Evolutionary conservation across 805 yeast genomes (phyloP), one percentile per base, ranked within the genome.

Genomic region (Metschnikowia proteae): DNA sequence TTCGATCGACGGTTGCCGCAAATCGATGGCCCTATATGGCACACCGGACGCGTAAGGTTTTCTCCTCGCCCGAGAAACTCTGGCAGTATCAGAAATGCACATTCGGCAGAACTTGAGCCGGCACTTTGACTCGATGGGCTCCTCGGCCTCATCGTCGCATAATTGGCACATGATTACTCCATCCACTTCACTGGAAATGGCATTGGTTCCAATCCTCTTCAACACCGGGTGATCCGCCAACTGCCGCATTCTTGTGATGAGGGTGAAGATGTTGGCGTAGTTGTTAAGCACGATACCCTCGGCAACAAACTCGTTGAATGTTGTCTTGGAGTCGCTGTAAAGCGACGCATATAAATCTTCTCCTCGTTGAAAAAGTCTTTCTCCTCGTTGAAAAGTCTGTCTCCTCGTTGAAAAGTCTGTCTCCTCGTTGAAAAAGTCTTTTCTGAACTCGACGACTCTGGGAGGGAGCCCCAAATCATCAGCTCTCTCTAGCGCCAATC

Each of bases 381-480:
- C n/a, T n/a, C n/a, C n/a, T n/a, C n/a, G n/a, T n/a, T n/a, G n/a
- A n/a, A n/a, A n/a, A n/a, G n/a, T n/a, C n/a, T n/a, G n/a, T n/a
- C n/a, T n/a, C n/a, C n/a, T n/a, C n/a, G n/a, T n/a, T n/a, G n/a
- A n/a, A n/a, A n/a, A n/a, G n/a, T n/a, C n/a, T n/a, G n/a, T n/a
- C n/a, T n/a, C n/a, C n/a, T n/a, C n/a, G n/a, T n/a, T n/a, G n/a
- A n/a, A n/a, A n/a, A n/a, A n/a, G n/a, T n/a, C 97, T 34, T 85
- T 79, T 47, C 98, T 75, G 43, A 94, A 83, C 55, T 87, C 96
- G 32, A 92, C 97, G 30, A 91, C 82, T 58, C 97, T 80, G 2
- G 99, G 99, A 3, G 99, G 99, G 41, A 94, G 73, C 1, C 99
- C 99, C 55, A 94, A 74, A 71, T 94, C 99, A 65, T 95, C 99